Percentiles rank a stretch among this genome's conserved stretches.
phyloP scores from a whole-genome alignment of 306 rosid genomes.

The Vigna reflexopilosa region DNA sequence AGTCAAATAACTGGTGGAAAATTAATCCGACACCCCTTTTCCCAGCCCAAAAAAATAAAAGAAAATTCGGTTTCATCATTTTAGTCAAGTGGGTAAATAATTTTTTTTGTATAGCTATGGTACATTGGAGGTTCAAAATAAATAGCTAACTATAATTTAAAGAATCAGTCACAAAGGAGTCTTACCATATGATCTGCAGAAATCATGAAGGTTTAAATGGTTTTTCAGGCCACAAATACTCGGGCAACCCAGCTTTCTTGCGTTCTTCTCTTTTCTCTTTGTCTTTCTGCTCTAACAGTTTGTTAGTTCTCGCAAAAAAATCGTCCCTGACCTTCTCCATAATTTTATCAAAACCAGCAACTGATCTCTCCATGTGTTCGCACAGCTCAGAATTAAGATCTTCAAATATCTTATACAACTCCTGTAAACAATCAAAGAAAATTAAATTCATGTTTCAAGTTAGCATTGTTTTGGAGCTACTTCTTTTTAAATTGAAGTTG shows the following conservation, averaged over 20 bases:
- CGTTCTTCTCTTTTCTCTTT: slow-evolving; percentile 49
- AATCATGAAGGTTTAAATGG: background rate
- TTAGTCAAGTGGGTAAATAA: slow-evolving; percentile 22
- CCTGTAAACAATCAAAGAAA: slow-evolving; percentile 59
- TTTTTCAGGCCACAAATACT: slow-evolving; percentile 9
- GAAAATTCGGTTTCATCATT: slow-evolving; percentile 10
- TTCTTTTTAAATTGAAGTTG: background rate
- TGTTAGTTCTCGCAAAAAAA: slow-evolving; percentile 28
- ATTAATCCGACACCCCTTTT: background rate
- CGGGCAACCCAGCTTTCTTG: slow-evolving; percentile 38
- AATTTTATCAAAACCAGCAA: slow-evolving; percentile 69
- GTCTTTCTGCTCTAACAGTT: slow-evolving; percentile 42
- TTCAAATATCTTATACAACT: slow-evolving; percentile 35
- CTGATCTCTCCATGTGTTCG: slow-evolving; percentile 34
- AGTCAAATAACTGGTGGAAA: slow-evolving; percentile 24
- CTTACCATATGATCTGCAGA: slow-evolving; percentile 38
- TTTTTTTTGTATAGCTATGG: slow-evolving; percentile 2
- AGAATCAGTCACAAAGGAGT: background rate
- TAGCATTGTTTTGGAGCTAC: background rate
- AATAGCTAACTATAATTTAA: slow-evolving; percentile 11
- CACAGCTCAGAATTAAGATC: slow-evolving; percentile 35
- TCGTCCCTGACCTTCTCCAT: slow-evolving; percentile 46
- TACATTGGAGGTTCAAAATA: slow-evolving; percentile 23
- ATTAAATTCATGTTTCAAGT: slow-evolving; percentile 28
- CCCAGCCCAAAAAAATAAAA: too few species aligned